Conservation (phyloP, 805 yeast genomes). For the Saccharomycodes ludwigii region DNA sequence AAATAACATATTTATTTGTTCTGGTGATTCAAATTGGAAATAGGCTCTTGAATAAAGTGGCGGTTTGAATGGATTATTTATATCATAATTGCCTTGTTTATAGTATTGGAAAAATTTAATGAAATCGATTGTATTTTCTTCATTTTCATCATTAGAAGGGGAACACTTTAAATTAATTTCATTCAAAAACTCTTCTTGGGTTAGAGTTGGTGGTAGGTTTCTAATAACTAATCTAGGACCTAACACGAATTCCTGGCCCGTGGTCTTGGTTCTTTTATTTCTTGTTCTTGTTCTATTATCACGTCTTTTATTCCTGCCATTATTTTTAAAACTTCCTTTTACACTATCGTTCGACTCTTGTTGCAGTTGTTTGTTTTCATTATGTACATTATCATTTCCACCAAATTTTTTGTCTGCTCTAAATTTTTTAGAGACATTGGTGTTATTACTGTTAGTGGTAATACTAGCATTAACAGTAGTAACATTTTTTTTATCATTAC, state of each 20-base stretch:
- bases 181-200: slow-evolving; percentile 22
- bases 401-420: too few relatives aligned
- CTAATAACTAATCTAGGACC: slow-evolving; percentile 25
- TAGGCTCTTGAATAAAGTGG: slow-evolving; percentile 34
- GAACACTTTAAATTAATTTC: slow-evolving; percentile 15
- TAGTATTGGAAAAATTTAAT: slow-evolving; percentile 16
- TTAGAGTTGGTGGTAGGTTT: slow-evolving; percentile 32
- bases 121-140: slow-evolving; percentile 18
- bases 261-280: slow-evolving; percentile 5
- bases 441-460: not conserved
- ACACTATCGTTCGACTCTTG: not conserved
- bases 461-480: not conserved
- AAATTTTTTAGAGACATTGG: too few relatives aligned
- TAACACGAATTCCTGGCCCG: slow-evolving; percentile 3
- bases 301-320: slow-evolving; percentile 2
- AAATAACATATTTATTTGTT: slow-evolving; percentile 18
- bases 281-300: slow-evolving; percentile 5
- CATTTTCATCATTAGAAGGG: slow-evolving; percentile 11
- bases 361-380: too few relatives aligned
- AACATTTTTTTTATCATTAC: not conserved
- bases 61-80: slow-evolving; percentile 20
- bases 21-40: slow-evolving; percentile 23
- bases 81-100: slow-evolving; percentile 20
- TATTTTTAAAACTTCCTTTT: slow-evolving; percentile 1
- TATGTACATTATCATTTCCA: too few relatives aligned